Evolutionary conservation across 208 protist species (phyloP).

Genomic region (Leishmania guyanensis): DNA sequence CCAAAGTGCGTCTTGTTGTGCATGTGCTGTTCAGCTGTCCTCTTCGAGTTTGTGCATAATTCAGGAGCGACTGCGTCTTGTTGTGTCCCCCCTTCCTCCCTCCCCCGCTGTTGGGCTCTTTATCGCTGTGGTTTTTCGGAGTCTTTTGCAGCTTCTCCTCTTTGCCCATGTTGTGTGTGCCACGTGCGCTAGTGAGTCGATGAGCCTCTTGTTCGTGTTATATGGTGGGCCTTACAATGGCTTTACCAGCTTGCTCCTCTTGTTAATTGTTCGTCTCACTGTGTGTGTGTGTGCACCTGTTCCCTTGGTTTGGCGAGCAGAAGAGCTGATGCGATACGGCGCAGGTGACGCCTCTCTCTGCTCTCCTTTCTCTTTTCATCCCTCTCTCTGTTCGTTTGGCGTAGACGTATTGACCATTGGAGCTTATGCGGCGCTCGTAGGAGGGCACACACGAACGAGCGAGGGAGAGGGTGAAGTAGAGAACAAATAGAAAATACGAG

Average conservation of each 20-base stretch:
- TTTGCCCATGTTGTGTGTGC: not conserved
- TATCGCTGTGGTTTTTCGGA: not conserved
- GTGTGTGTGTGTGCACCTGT: slow-evolving; percentile 1
- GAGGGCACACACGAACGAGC: not conserved
- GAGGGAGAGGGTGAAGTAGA: not conserved
- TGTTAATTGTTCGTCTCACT: not conserved
- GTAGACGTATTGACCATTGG: not conserved
- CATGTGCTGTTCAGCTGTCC: not conserved
- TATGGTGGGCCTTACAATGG: not conserved
- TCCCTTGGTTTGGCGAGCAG: not conserved
- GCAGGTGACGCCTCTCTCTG: not conserved
- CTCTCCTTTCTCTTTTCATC: not conserved
- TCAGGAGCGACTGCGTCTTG: not conserved
- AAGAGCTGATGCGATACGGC: not conserved
- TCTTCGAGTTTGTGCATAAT: not conserved
- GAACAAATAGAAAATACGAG: not conserved
- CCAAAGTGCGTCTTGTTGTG: not conserved
- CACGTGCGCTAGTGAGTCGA: not conserved
- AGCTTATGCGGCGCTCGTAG: not conserved
- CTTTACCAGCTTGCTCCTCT: not conserved
- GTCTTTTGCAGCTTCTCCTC: not conserved
- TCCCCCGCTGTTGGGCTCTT: not conserved
- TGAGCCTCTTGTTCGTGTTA: not conserved
- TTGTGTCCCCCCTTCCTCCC: not conserved
- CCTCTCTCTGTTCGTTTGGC: not conserved